Conservation (phyloP, 2,329 filamentous ascomycete species). For the Nemania sp. region DNA sequence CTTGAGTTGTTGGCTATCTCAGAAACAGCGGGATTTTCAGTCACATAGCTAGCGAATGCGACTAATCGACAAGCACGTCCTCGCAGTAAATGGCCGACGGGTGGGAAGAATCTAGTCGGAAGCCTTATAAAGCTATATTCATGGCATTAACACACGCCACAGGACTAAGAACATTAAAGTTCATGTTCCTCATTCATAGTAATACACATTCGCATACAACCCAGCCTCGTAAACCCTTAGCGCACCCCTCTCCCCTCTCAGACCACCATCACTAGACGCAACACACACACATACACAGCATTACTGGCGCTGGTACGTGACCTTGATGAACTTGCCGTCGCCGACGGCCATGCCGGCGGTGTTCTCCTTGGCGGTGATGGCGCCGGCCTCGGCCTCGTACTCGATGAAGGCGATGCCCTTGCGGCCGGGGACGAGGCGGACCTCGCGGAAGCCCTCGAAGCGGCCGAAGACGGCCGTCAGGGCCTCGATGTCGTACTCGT, state of each 20-base stretch:
- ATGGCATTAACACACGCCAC: neutral
- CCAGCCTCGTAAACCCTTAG: neutral
- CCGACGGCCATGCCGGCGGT: constrained; percentile 87
- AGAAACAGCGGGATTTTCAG: too few species aligned
- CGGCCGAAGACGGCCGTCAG: constrained; percentile 85
- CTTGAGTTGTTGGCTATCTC: too few species aligned
- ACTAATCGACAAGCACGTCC: too few species aligned
- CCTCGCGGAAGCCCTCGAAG: constrained; percentile 95
- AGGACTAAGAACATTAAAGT: neutral
- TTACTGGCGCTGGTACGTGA: constrained; percentile 96
- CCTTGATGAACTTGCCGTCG: constrained; percentile 84
- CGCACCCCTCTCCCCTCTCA: neutral
- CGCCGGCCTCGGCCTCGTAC: constrained; percentile 89
- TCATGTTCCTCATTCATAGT: neutral
- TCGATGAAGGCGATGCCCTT: constrained; percentile 95
- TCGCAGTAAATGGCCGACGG: too few species aligned
- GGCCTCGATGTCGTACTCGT: constrained; percentile 83
- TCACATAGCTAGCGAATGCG: too few species aligned
- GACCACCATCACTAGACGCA: too few species aligned
- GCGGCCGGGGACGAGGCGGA: constrained; percentile 86
- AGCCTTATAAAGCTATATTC: neutral
- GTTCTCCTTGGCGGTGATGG: constrained; percentile 93
- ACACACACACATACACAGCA: too few species aligned
- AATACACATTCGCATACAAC: constrained; percentile 2
- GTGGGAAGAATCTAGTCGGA: neutral